Base-by-base conservation (phyloP, 768 basidiomycete species). In the Bullera alba region DNA sequence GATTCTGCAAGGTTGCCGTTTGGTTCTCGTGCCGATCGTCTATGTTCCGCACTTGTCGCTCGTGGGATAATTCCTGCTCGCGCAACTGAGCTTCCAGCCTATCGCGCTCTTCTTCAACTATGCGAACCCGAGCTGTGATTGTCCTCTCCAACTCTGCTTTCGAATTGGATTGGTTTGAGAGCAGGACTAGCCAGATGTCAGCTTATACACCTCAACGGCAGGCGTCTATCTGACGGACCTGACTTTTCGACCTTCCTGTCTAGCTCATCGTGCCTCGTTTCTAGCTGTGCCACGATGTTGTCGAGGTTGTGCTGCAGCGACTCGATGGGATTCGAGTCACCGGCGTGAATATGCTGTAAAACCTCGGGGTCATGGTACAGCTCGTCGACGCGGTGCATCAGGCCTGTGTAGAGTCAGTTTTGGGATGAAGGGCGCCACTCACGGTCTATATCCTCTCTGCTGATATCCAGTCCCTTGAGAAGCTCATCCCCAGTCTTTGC, bases 371-470 rank as follows among this genome's bases (percentile, higher is more conserved):
- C 61, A 3, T 43, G 28, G 43, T 58, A 58, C 45, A 54, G 51
- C 26, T 27, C 36, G 34, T 61, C 54, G 4, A 74, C 51, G 30
- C 54, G 47, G 1, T 32, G 47, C 12, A 55, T 36, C 5, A 74
- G 53, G 6, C 53, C 73, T 73, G 54, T 28, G 4, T 36, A 16
- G 30, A 34, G n/a, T 50, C 39, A 48, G 42, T 35, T 25, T 4
- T 21, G 6, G 28, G 29, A 42, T 32, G 37, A 36, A 46, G 2
- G 25, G 39, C 30, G 34, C 26, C 32, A 58, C 79, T 69, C 57
- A 89, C 91, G 79, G 48, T 86, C 81, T 15, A 96, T 77, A 64
- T 96, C 85, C 5, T 66, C 63, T 30, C 76, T 75, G 54, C 84
- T 83, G 8, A 96, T 71, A 0, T 81, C 78, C 67, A 89, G 86